These are phyloP conservation scores for Ampelomyces quisqualis DNA, from an alignment of 2,329 filamentous ascomycete genomes.

Conservation along the genomic window DNA sequence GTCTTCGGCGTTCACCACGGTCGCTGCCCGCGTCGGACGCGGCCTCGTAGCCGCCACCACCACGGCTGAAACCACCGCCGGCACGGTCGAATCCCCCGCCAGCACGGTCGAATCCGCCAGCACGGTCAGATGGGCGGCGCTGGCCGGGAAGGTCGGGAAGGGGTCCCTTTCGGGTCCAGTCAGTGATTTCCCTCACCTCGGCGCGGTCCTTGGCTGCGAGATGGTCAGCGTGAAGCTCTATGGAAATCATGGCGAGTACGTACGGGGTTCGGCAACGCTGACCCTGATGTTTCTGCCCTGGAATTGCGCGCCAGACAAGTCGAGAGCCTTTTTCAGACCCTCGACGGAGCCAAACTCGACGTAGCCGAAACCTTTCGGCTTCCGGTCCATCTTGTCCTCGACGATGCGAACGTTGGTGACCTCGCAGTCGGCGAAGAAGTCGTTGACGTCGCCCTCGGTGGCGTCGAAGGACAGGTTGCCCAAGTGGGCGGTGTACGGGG, in stretches of 20 bases:
- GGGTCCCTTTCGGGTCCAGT: slow-evolving; percentile 93
- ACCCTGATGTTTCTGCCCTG: slow-evolving; percentile 88
- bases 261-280: slow-evolving; percentile 97
- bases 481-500: slow-evolving; percentile 92
- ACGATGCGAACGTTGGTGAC: slow-evolving; percentile 93
- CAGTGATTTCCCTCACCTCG: slow-evolving; percentile 77
- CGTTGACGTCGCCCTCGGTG: slow-evolving; percentile 75
- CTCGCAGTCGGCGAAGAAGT: slow-evolving; percentile 82
- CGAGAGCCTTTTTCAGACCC: slow-evolving; percentile 86
- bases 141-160: slow-evolving; percentile 69
- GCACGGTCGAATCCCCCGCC: no score
- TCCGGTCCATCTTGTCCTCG: slow-evolving; percentile 89
- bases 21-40: slow-evolving; percentile 58
- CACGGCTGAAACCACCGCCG: no score
- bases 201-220: slow-evolving; percentile 77
- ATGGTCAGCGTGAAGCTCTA: slow-evolving; percentile 16
- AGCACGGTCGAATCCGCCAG: slow-evolving; percentile 42
- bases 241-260: slow-evolving; percentile 44
- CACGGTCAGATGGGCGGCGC: slow-evolving; percentile 55
- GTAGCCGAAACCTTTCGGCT: slow-evolving; percentile 97
- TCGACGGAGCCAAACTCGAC: slow-evolving; percentile 89
- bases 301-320: slow-evolving; percentile 77
- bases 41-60: slow-evolving; percentile 53
- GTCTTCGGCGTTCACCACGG: slow-evolving; percentile 67
- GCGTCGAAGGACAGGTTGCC: slow-evolving; percentile 97